Evolutionary conservation across 768 basidiomycete genomes (phyloP), one percentile per base, ranked within the genome.

Genomic region (Hirschioporus abietinus): DNA sequence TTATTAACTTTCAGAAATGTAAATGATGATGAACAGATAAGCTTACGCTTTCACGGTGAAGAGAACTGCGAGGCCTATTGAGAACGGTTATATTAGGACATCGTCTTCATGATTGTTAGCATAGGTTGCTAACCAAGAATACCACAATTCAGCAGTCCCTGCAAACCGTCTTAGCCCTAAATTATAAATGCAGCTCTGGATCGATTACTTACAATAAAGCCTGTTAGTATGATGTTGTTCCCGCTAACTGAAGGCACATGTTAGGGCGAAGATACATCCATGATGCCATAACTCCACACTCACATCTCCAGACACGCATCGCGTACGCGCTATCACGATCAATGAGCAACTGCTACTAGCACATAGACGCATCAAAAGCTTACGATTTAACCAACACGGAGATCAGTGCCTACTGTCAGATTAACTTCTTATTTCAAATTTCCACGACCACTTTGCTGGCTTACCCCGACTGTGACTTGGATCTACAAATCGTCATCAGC

Each of bases 221-320:
- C 77, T 7, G 85, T 85, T 25, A 86, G 72, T 57, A 70, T 74
- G 10, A 81, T 66, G 68, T 87, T 88, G 35, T 79, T 76, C 58
- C 84, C 78, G 76, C 87, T 88, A 71, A 88, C 87, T 88, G 67
- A 34, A 64, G 62, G 63, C 63, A n/a, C 35, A 1, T 23, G 30
- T 20, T 18, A 62, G 65, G 30, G 35, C 70, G 18, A 30, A 30
- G 30, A 2, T 69, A 35, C 59, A 63, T 58, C 23, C 25, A 18
- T 30, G 17, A n/a, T 52, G 58, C 64, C 6, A 18, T 8, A 66
- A n/a, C 72, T 62, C 27, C 76, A 70, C 64, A 17, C 75, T 67
- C 74, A 87, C 87, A 88, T 74, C 86, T 75, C 86, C 86, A 88
- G 15, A 88, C 86, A 17, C 87, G 83, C 75, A 87, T 76, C 0